Evolutionary conservation across 345 rosid genomes (phyloP), one percentile per base, ranked within the genome.

Genomic region (Gossypium thurberi): DNA sequence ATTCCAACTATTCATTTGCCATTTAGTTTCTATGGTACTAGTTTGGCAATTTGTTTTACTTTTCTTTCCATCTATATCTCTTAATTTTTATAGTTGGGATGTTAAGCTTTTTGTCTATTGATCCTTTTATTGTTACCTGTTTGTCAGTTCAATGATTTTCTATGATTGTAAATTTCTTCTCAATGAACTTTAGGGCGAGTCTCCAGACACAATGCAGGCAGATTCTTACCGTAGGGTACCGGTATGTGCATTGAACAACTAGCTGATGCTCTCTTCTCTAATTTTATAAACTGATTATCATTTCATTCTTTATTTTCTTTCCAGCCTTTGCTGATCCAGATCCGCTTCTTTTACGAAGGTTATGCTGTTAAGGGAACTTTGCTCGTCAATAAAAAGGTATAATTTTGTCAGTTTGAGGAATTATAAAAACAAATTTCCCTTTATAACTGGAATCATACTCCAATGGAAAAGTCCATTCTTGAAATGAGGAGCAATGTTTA

Each of bases 271-370:
- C 20, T 53, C 63, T 74, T 65, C 12, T 5, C 53, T 40, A 42
- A 53, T 55, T 56, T 26, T 28, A 18, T 15, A 8, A 28, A 20
- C 50, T 51, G 11, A 23, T 47, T 61, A 76, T 57, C 55, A 46
- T 76, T 51, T 51, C 28, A 44, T 74, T 74, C 18, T 26, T 65
- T 17, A 2, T 28, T 47, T 44, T 74, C 53, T 65, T 65, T 53
- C 21, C 75, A 94, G 98, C 97, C 97, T 82, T 78, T 91, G 81
- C 76, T 94, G 77, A 83, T 94, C 70, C 97, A 91, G 74, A 84
- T 81, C 73, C 93, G 97, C 59, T 86, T 91, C 78, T 94, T 86
- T 80, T 26, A 83, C 78, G 74, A 85, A 40, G 98, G 97, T 63
- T 26, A 11, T 65, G 96, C 98, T 47, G 77, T 85, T 63, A 94